Conservation (phyloP, 1,139 yeast genomes). For the Protomyces inouyei region DNA sequence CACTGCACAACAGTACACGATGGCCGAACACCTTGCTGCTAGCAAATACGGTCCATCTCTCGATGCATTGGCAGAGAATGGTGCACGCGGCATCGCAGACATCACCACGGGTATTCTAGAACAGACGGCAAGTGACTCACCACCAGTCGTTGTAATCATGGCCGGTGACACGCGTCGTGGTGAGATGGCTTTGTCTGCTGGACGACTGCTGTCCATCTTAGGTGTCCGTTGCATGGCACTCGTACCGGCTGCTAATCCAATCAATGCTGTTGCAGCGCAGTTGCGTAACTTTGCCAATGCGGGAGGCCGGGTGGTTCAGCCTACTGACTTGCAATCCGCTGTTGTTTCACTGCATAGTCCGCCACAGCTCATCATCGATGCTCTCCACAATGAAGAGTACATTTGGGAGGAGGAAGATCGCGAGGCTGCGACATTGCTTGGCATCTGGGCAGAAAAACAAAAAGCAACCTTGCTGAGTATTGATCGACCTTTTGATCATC, state of each 20-base stretch:
- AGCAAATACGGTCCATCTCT: neutral
- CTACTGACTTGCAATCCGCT: neutral
- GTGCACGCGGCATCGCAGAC: neutral
- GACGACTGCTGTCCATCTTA: conserved; percentile 8
- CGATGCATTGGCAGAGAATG: neutral
- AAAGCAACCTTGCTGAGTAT: neutral
- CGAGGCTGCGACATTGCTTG: neutral
- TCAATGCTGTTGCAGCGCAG: neutral
- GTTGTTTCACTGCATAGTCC: neutral
- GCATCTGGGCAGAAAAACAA: neutral
- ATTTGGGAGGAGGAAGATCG: neutral
- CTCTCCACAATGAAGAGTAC: neutral
- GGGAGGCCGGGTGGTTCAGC: conserved; percentile 4
- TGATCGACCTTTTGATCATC: neutral
- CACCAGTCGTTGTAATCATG: neutral
- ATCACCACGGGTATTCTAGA: neutral
- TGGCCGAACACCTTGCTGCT: neutral
- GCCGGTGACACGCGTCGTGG: conserved; percentile 9
- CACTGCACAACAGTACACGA: neutral
- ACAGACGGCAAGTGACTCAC: neutral
- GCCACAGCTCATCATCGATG: neutral
- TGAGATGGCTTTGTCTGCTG: neutral
- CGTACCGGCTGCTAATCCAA: neutral
- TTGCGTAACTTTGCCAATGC: conserved; percentile 1
- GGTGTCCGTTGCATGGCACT: conserved; percentile 8